Percentiles rank a stretch among this genome's conserved stretches.
These are phyloP conservation scores for Coffea humblotiana DNA, from an alignment of 305 asterid genomes.

Conservation along the genomic window DNA sequence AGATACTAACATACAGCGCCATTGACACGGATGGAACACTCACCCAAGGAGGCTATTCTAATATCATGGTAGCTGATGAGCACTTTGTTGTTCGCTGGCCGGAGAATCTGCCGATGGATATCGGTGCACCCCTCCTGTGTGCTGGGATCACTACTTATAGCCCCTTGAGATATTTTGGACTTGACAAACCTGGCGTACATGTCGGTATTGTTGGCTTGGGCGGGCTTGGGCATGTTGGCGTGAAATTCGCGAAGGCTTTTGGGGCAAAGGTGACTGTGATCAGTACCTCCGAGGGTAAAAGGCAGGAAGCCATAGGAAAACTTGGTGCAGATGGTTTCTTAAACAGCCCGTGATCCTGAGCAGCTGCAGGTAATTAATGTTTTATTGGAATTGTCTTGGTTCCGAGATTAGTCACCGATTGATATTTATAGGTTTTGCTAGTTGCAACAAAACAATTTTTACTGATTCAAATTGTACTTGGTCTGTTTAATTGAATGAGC, in stretches of 20 bases:
- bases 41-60: constrained; percentile 30
- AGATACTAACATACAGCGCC: constrained; percentile 13
- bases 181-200: constrained; percentile 32
- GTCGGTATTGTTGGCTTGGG: constrained; percentile 41
- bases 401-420: neutral
- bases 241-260: constrained; percentile 36
- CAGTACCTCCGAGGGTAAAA: constrained; percentile 27
- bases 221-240: constrained; percentile 36
- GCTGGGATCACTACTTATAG: constrained; percentile 42
- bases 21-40: constrained; percentile 10
- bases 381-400: neutral
- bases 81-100: constrained; percentile 35
- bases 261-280: constrained; percentile 30
- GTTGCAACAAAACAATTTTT: too few species aligned
- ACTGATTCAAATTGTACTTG: neutral
- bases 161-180: constrained; percentile 29
- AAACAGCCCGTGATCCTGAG: constrained; percentile 25
- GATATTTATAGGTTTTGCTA: neutral
- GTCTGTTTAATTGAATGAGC: neutral
- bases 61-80: constrained; percentile 29
- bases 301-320: constrained; percentile 23
- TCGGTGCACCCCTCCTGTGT: constrained; percentile 30
- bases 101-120: constrained; percentile 25
- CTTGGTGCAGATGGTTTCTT: constrained; percentile 31
- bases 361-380: constrained; percentile 46